phyloP scores from a whole-genome alignment of 1,284 basidiomycete species.

The Apiotrichum sp. region DNA sequence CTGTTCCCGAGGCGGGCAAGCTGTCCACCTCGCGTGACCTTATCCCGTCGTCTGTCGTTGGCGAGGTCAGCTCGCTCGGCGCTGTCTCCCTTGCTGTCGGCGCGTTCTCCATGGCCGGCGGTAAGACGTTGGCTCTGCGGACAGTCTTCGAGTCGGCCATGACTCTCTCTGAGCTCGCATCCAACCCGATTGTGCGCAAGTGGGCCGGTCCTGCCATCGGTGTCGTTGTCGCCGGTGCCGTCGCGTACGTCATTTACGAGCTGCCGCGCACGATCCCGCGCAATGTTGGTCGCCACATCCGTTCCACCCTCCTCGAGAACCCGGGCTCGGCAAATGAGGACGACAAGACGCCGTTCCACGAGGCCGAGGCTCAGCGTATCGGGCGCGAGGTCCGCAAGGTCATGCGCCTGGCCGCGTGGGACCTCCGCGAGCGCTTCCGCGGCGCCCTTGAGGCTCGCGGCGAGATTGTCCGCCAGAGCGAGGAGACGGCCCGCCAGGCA shows the following conservation, averaged over 20 bases:
- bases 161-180: constrained; percentile 69
- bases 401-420: constrained; percentile 84
- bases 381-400: constrained; percentile 90
- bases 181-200: constrained; percentile 72
- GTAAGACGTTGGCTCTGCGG: constrained; percentile 69
- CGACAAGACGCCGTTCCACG: constrained; percentile 55
- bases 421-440: constrained; percentile 77
- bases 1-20: constrained; percentile 46
- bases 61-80: constrained; percentile 59
- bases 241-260: constrained; percentile 79
- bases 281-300: constrained; percentile 70
- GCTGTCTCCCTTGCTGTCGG: constrained; percentile 72
- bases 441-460: constrained; percentile 69
- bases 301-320: constrained; percentile 51
- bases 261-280: constrained; percentile 86
- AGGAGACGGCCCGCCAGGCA: constrained; percentile 66
- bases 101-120: constrained; percentile 79
- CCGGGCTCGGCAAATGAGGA: constrained; percentile 21
- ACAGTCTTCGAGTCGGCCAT: constrained; percentile 70
- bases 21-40: constrained; percentile 23
- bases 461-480: constrained; percentile 69
- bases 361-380: constrained; percentile 66
- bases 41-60: constrained; percentile 25
- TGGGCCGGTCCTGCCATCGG: constrained; percentile 85
- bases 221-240: constrained; percentile 60